phyloP scores from a whole-genome alignment of 805 yeast species.

The Lachancea quebecensis region DNA sequence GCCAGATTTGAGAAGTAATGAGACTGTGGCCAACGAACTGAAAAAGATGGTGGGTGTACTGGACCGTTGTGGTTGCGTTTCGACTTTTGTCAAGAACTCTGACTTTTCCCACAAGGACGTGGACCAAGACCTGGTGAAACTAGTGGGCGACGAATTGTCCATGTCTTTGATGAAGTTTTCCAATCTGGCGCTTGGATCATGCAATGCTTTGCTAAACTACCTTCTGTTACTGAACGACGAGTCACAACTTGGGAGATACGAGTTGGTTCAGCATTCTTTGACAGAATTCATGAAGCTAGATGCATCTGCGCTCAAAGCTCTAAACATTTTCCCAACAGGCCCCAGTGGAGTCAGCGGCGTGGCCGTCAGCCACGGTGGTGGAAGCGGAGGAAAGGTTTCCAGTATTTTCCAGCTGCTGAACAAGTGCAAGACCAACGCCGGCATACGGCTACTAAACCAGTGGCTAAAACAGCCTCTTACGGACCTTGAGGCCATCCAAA shows the following conservation, averaged over 20 bases:
- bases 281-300: constrained; percentile 85
- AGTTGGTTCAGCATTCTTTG: constrained; percentile 60
- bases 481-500: constrained; percentile 46
- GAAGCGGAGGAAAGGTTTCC: constrained; percentile 37
- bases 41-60: constrained; percentile 63
- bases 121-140: constrained; percentile 69
- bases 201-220: constrained; percentile 57
- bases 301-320: constrained; percentile 79
- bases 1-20: constrained; percentile 33
- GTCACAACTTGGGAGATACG: constrained; percentile 46
- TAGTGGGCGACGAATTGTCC: constrained; percentile 47
- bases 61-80: constrained; percentile 70
- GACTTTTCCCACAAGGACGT: constrained; percentile 61
- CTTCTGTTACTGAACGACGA: constrained; percentile 56
- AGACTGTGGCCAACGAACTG: constrained; percentile 35
- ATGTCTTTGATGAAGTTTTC: constrained; percentile 28
- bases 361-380: constrained; percentile 13
- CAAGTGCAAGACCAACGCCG: constrained; percentile 85
- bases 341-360: constrained; percentile 17
- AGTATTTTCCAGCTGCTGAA: constrained; percentile 80
- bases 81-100: constrained; percentile 50
- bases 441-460: constrained; percentile 77
- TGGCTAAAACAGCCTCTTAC: constrained; percentile 97
- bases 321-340: constrained; percentile 70
- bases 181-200: constrained; percentile 24